Base-by-base conservation (phyloP, 495 filamentous ascomycete species). In the Aspergillus sparsus region DNA sequence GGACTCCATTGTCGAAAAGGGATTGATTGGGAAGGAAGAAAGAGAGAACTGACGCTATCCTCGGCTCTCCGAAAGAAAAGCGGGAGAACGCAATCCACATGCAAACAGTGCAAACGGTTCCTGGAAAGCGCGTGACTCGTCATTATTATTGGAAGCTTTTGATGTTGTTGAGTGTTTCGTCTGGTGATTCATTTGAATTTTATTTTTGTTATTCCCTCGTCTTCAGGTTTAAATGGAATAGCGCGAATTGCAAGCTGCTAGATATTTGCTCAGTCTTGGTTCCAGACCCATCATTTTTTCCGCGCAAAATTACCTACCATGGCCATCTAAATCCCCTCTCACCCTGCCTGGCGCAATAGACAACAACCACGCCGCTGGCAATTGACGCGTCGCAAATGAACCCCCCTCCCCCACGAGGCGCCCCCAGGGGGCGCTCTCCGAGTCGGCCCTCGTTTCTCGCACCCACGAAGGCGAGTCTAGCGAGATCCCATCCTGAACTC, bases 281-380 rank as follows among this genome's bases (percentile, higher is more conserved):
- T 27, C 21, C 21, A 27, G 21, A 27, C 21, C 45, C 39, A 2
- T 11, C n/a, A 8, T 37, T 39, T 15, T 45, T 35, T 42, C 16
- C 13, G 31, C 35, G 31, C 53, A 13, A 21, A 33, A 49, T 27
- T 21, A 10, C 45, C n/a, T 37, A 44, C 58, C 53, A 53, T 60
- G 47, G 33, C 36, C 41, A 33, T 37, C 39, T 60, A 18, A 31
- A 16, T 36, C 5, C 74, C 81, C 31, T 83, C 84, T 37, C 81
- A 85, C 53, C 74, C 83, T n/a, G 87, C 89, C 68, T 76, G 84
- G 64, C 85, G 85, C 58, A 86, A 82, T 68, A 87, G 79, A 35
- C 84, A 82, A 72, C 73, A 46, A 16, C 18, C 18, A 21, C 33
- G 21, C 7, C 12, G 47, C 16, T 36, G 13, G 32, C 45, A n/a